Conservation (phyloP, 306 rosid species). For the Adenanthera pavonina region DNA sequence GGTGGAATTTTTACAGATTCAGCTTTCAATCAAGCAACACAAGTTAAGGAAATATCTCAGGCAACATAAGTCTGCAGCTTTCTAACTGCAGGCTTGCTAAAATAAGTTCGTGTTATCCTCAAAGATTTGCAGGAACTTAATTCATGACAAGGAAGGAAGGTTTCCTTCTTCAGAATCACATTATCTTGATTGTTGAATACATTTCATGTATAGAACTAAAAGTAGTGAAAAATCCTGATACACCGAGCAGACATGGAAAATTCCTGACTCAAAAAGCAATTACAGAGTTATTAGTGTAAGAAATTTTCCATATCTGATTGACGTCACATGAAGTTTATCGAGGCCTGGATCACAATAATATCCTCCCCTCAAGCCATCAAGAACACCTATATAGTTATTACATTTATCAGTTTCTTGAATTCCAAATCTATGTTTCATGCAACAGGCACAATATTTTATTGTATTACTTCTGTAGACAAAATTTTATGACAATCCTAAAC, state of each 20-base stretch:
- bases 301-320: not conserved
- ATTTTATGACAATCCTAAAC: not conserved
- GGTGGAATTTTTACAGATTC: constrained; percentile 1
- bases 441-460: not conserved
- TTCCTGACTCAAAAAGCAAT: not conserved
- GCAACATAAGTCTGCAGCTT: not conserved
- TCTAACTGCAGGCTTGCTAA: not conserved
- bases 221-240: not conserved
- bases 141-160: not conserved
- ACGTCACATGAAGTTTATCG: too few species aligned
- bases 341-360: not conserved
- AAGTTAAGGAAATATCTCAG: constrained; percentile 27
- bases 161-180: not conserved
- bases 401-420: not conserved
- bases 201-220: not conserved
- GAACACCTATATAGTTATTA: not conserved
- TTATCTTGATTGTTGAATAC: not conserved
- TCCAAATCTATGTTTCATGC: not conserved
- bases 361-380: not conserved
- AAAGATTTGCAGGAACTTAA: not conserved
- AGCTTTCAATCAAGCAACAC: constrained; percentile 8
- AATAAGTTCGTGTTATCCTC: not conserved
- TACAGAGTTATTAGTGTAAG: not conserved
- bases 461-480: not conserved
- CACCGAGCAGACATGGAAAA: not conserved